Base-by-base conservation (phyloP, 169 alveolate genomes). In the Plasmodium berghei region DNA sequence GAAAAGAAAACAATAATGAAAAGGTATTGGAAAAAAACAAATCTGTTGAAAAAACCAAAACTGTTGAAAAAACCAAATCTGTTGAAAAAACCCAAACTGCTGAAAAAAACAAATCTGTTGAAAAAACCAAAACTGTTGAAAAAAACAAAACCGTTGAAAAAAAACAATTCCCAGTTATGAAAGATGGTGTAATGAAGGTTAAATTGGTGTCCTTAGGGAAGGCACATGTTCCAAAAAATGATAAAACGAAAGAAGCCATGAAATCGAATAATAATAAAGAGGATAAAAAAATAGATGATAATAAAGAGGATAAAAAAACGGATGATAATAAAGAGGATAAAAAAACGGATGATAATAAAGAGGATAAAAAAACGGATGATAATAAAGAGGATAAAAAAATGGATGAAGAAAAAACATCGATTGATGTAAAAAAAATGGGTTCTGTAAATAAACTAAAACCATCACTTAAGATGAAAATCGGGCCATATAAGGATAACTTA, bases 401-500 rank as follows among this genome's bases (percentile, higher is more conserved):
- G 64, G 58, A 26, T 1, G 61, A 42, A 5, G 74, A 14, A 9
- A 24, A 63, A 16, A 20, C 14, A 10, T 0, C 2, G 5, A 40
- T 6, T 42, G 40, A 49, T 4, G 22, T 24, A 49, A 72, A 72
- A 20, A 66, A 72, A 46, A 45, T 12, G 9, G 8, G 12, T 20
- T 1, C 64, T 2, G 9, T 22, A 42, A 75, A 22, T n/a, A 73
- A 58, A 49, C 3, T 73, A 9, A 73, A 59, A 14, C 70, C 89
- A 14, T 0, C 28, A 14, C 49, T 52, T 16, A 75, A 75, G 34
- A 75, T 75, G 42, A 75, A 75, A 48, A 58, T 75, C 8, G 89
- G 64, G n/a, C 77, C 77, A 16, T 63, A 75, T 48, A 75, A 75
- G n/a, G 89, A 75, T n/a, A 75, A 34, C 52, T 26, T 75, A 63